Evolutionary conservation across 768 basidiomycete species (phyloP).

Genomic region (Leccinum boreale): DNA sequence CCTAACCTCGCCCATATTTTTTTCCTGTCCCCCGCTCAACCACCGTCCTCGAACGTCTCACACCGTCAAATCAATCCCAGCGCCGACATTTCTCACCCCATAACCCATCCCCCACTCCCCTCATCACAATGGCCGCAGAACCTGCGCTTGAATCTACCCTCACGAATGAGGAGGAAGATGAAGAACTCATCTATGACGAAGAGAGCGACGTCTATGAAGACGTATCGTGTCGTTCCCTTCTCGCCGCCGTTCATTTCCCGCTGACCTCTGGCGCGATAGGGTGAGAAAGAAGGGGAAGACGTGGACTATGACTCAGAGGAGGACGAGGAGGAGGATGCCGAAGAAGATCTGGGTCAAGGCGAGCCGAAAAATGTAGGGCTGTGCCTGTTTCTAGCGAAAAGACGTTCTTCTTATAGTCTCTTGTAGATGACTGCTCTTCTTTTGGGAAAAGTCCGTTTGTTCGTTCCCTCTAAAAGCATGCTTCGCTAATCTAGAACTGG

Average conservation of each 20-base stretch:
- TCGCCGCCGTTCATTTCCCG: neutral
- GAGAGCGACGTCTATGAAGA: constrained; percentile 30
- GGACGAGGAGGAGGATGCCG: constrained; percentile 18
- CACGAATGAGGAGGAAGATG: neutral
- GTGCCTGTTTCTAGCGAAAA: neutral
- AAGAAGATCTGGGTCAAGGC: neutral
- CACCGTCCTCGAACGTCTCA: constrained; percentile 1
- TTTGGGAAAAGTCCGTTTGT: constrained; percentile 15
- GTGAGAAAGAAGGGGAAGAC: constrained; percentile 15
- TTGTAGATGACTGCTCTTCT: constrained; percentile 26
- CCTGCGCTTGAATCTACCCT: constrained; percentile 13
- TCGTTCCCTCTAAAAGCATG: neutral
- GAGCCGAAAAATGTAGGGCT: constrained; percentile 11
- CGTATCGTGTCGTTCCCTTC: constrained; percentile 12
- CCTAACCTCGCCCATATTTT: neutral
- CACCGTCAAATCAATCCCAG: constrained; percentile 1
- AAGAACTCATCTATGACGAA: constrained; percentile 19
- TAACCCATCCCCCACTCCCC: neutral
- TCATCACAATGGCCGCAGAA: constrained; percentile 20
- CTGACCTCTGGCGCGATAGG: constrained; percentile 9
- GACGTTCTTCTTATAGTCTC: constrained; percentile 5
- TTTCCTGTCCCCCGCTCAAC: constrained; percentile 10
- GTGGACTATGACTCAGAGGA: constrained; percentile 8
- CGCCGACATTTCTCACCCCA: constrained; percentile 7
- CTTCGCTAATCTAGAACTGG: neutral